phyloP scores from a whole-genome alignment of 2,329 filamentous ascomycete species.

The Cladobotryum protrusum region DNA sequence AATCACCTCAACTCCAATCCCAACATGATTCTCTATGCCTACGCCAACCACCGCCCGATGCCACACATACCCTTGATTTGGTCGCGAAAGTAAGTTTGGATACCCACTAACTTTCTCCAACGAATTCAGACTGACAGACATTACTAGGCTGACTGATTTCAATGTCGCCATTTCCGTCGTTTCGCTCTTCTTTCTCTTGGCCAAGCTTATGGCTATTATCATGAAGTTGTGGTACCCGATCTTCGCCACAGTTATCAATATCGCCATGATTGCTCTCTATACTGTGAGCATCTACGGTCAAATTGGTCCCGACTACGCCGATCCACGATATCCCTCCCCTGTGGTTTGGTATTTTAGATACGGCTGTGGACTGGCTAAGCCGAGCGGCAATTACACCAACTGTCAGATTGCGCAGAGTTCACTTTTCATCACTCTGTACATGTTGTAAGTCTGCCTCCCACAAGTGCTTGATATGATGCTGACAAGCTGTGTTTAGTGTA shows the following conservation, averaged over 20 bases:
- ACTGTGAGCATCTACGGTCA: constrained; percentile 62
- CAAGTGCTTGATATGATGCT: not conserved
- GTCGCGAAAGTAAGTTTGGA: constrained; percentile 60
- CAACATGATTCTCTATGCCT: constrained; percentile 61
- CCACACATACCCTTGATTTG: constrained; percentile 63
- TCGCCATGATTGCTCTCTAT: constrained; percentile 55
- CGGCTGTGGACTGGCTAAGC: constrained; percentile 56
- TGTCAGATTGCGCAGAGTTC: constrained; percentile 63
- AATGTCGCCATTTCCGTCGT: constrained; percentile 73
- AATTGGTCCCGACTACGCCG: constrained; percentile 65
- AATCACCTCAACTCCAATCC: constrained; percentile 71
- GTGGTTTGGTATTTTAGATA: constrained; percentile 71
- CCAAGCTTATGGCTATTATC: constrained; percentile 63
- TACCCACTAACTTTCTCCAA: not conserved
- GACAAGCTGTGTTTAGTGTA: constrained; percentile 11
- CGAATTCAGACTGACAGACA: constrained; percentile 8
- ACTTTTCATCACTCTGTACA: constrained; percentile 58
- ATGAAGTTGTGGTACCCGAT: constrained; percentile 67
- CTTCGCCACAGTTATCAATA: constrained; percentile 53
- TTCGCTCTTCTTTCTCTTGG: constrained; percentile 67
- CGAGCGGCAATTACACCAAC: constrained; percentile 47
- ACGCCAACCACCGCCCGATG: constrained; percentile 61
- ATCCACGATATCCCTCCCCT: constrained; percentile 54
- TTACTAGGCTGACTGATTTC: constrained; percentile 60
- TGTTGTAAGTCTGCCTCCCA: constrained; percentile 52